Conservation (phyloP, 106 monocot genomes). For the Dendrobium huoshanense region DNA sequence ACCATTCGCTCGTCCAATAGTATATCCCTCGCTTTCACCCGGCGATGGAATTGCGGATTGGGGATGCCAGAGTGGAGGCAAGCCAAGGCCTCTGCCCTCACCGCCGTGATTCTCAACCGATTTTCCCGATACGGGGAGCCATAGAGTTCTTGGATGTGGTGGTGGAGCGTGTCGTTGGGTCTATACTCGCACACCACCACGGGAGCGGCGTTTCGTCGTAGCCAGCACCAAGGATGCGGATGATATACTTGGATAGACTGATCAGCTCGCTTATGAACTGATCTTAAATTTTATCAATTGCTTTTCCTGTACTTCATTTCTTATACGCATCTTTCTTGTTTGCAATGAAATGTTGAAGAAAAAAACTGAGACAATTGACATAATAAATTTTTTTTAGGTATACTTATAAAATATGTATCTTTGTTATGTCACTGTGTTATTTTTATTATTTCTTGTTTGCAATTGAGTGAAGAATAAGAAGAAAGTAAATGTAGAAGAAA, state of each 20-base stretch:
- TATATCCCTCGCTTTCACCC: slow-evolving; percentile 33
- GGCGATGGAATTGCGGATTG: slow-evolving; percentile 10
- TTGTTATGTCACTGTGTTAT: too few species aligned
- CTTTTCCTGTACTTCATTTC: too few species aligned
- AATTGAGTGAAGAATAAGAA: too few species aligned
- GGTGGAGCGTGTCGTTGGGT: slow-evolving; percentile 37
- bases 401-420: too few species aligned
- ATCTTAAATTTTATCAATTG: neutral
- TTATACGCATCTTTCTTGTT: too few species aligned
- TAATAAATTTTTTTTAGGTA: too few species aligned
- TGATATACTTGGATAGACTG: slow-evolving; percentile 36
- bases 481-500: too few species aligned
- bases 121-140: slow-evolving; percentile 27
- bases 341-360: too few species aligned
- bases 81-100: slow-evolving; percentile 29
- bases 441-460: too few species aligned
- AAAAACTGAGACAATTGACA: too few species aligned
- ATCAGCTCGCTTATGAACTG: slow-evolving; percentile 42
- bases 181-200: slow-evolving; percentile 51
- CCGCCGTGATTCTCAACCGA: slow-evolving; percentile 24
- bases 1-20: slow-evolving; percentile 16
- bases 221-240: slow-evolving; percentile 30
- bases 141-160: slow-evolving; percentile 14
- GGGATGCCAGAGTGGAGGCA: slow-evolving; percentile 25
- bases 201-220: slow-evolving; percentile 35